Evolutionary conservation across 345 rosid genomes (phyloP).

Genomic region (Dovyalis caffra): DNA sequence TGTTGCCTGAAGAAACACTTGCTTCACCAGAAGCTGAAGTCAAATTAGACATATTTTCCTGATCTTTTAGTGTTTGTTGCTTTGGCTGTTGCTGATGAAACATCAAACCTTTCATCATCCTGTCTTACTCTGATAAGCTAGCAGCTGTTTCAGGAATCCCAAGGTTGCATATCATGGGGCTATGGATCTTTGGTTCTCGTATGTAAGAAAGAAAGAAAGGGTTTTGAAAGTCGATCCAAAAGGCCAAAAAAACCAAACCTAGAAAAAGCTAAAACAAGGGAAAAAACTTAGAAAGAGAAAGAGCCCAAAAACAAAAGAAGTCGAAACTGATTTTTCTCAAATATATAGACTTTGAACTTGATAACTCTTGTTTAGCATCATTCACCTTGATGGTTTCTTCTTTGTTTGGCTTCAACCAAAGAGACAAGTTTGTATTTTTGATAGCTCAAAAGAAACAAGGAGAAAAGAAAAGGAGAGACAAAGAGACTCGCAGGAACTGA

Average conservation of each 20-base stretch:
- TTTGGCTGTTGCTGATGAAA: slow-evolving; percentile 45
- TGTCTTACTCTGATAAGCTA: slow-evolving; percentile 1
- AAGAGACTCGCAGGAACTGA: slow-evolving; percentile 15
- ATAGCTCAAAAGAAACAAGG: slow-evolving; percentile 30
- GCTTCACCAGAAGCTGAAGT: slow-evolving; percentile 79
- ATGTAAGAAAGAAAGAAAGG: neutral
- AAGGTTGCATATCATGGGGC: slow-evolving; percentile 22
- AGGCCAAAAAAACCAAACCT: slow-evolving; percentile 13
- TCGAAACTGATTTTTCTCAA: slow-evolving; percentile 7
- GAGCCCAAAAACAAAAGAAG: slow-evolving; percentile 16
- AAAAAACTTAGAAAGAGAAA: slow-evolving; percentile 19
- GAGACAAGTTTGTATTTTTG: slow-evolving; percentile 61
- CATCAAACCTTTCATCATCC: slow-evolving; percentile 49
- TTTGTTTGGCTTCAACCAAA: slow-evolving; percentile 65
- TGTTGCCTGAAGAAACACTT: slow-evolving; percentile 75
- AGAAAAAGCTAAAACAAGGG: slow-evolving; percentile 6
- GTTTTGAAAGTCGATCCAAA: slow-evolving; percentile 11
- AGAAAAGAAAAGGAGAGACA: slow-evolving; percentile 14
- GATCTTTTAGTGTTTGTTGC: slow-evolving; percentile 47
- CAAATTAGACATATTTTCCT: slow-evolving; percentile 86
- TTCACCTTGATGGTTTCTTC: slow-evolving; percentile 3
- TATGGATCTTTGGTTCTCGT: slow-evolving; percentile 21
- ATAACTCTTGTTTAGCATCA: slow-evolving; percentile 1
- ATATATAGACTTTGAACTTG: neutral
- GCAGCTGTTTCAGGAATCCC: neutral